Percentiles rank a stretch among this genome's conserved stretches.
phyloP scores from a whole-genome alignment of 73 alveolate species.

The Effrenium voratum region DNA sequence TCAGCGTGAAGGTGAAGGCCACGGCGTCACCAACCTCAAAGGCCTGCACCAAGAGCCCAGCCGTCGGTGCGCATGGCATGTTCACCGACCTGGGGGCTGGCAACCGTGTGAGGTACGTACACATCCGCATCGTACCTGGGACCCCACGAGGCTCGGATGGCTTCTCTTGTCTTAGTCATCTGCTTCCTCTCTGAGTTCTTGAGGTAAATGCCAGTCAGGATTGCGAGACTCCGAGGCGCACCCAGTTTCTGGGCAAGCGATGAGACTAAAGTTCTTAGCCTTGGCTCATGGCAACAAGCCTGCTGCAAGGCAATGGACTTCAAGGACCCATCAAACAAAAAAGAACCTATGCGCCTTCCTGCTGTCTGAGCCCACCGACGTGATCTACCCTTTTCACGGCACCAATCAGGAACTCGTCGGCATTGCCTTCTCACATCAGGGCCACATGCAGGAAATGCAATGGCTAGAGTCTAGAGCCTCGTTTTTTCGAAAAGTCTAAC shows the following conservation, averaged over 20 bases:
- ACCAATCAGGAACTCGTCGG: background rate
- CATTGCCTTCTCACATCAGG: background rate
- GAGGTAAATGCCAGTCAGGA: no score
- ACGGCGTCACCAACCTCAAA: slow-evolving; percentile 34
- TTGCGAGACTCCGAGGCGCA: background rate
- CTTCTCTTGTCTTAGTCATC: no score
- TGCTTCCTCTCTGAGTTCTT: no score
- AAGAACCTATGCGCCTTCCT: background rate
- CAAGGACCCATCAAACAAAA: background rate
- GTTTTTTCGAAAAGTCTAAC: no score
- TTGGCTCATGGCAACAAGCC: background rate
- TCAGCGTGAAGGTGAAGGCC: slow-evolving; percentile 42
- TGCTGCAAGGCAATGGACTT: background rate
- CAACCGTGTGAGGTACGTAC: background rate
- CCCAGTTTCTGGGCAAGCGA: slow-evolving; percentile 68
- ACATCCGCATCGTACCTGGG: slow-evolving; percentile 35
- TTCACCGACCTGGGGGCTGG: slow-evolving; percentile 22
- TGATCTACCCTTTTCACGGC: slow-evolving; percentile 22
- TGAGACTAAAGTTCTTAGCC: slow-evolving; percentile 46
- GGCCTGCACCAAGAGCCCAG: background rate
- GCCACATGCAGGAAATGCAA: no score
- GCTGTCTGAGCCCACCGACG: background rate
- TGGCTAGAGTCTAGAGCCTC: no score
- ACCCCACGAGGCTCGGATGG: no score
- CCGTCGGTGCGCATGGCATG: background rate